phyloP scores from a whole-genome alignment of 2,329 filamentous ascomycete species.

The Penicillium verrucosum region DNA sequence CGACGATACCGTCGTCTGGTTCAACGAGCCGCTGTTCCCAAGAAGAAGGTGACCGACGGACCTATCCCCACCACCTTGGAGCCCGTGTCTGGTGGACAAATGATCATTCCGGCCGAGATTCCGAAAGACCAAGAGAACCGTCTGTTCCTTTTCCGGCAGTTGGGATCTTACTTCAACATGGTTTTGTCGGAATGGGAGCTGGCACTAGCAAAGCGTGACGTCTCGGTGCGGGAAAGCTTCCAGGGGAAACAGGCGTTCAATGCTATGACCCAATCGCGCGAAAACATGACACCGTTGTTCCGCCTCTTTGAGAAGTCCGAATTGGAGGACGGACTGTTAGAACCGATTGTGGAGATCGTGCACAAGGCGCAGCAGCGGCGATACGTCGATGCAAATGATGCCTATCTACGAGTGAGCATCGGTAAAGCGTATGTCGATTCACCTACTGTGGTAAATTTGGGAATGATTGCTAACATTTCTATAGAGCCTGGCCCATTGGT shows the following conservation, averaged over 20 bases:
- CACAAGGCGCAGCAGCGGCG: slow-evolving; percentile 82
- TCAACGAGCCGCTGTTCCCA: slow-evolving; percentile 37
- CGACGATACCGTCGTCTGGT: slow-evolving; percentile 66
- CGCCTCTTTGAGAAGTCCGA: slow-evolving; percentile 80
- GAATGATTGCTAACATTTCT: slow-evolving; percentile 13
- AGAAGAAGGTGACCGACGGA: slow-evolving; percentile 57
- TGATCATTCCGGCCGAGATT: slow-evolving; percentile 70
- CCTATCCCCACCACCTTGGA: slow-evolving; percentile 84
- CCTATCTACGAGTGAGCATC: slow-evolving; percentile 87
- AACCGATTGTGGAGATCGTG: slow-evolving; percentile 87
- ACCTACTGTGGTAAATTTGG: background rate
- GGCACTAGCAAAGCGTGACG: slow-evolving; percentile 63
- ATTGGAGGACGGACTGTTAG: slow-evolving; percentile 72
- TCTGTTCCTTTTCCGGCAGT: slow-evolving; percentile 75
- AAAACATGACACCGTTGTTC: slow-evolving; percentile 87
- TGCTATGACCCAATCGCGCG: slow-evolving; percentile 80
- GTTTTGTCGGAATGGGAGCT: slow-evolving; percentile 83
- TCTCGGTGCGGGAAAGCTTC: slow-evolving; percentile 64
- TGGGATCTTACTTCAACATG: slow-evolving; percentile 95
- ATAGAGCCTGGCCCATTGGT: slow-evolving; percentile 88
- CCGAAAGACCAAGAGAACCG: slow-evolving; percentile 63
- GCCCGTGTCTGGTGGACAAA: slow-evolving; percentile 78
- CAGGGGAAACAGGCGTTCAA: slow-evolving; percentile 77
- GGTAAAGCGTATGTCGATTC: slow-evolving; percentile 65
- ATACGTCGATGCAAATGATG: slow-evolving; percentile 96